Evolutionary conservation across 2,329 filamentous ascomycete species (phyloP).

Genomic region (Rhynchosporium graminicola): DNA sequence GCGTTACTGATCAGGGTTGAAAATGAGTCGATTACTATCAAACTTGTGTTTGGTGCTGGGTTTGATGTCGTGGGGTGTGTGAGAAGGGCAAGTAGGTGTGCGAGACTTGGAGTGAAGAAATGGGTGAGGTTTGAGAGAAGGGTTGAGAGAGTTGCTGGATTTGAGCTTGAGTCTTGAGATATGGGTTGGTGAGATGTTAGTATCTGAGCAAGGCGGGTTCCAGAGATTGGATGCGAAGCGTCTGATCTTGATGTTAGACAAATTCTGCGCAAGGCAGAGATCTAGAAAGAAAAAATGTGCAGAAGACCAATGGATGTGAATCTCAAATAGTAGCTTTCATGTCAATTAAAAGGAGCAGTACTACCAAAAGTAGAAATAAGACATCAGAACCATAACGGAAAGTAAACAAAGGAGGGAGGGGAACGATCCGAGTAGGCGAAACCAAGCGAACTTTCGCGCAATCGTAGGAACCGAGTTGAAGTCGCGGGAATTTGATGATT

Average conservation of each 20-base stretch:
- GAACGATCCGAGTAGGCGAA: conserved; percentile 1
- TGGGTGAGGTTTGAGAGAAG: conserved; percentile 61
- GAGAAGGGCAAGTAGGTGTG: conserved; percentile 72
- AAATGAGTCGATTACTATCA: conserved; percentile 77
- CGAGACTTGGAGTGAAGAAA: conserved; percentile 57
- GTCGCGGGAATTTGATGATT: conserved; percentile 5
- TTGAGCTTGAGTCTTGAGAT: conserved; percentile 16
- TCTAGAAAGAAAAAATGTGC: not conserved
- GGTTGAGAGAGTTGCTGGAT: conserved; percentile 32
- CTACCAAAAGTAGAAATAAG: not conserved
- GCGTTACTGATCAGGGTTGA: conserved; percentile 76
- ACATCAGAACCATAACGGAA: not conserved
- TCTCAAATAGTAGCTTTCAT: not conserved
- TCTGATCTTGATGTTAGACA: conserved; percentile 31
- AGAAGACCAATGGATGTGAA: not conserved
- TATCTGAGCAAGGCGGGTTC: conserved; percentile 50
- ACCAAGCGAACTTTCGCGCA: not conserved
- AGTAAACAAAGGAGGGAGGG: conserved; percentile 4
- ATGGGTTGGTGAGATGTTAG: conserved; percentile 35
- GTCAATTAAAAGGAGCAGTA: not conserved
- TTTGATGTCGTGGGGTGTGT: conserved; percentile 64
- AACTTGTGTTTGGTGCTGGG: conserved; percentile 60
- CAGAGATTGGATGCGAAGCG: conserved; percentile 45
- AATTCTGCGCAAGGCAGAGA: not conserved
- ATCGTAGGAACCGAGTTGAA: not conserved